Percentiles rank a stretch among this genome's conserved stretches.
Conservation (phyloP, 805 yeast species). For the Yarrowia divulgata region DNA sequence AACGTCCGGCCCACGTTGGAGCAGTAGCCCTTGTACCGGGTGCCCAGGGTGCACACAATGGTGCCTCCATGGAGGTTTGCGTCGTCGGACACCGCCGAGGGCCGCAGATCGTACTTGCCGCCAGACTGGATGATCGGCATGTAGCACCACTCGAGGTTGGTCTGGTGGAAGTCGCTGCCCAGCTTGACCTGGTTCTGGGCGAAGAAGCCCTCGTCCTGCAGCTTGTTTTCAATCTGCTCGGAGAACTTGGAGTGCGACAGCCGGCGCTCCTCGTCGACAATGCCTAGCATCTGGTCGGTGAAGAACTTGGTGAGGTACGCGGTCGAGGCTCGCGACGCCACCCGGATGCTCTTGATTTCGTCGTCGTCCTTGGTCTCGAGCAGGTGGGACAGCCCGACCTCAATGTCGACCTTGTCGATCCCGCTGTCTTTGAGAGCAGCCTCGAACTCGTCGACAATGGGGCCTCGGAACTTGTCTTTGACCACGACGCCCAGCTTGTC, state of each 20-base stretch:
- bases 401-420: slow-evolving; percentile 59
- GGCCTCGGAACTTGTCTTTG: slow-evolving; percentile 83
- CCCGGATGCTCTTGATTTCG: slow-evolving; percentile 68
- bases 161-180: slow-evolving; percentile 75
- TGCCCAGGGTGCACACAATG: slow-evolving; percentile 81
- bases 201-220: slow-evolving; percentile 79
- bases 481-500: slow-evolving; percentile 67
- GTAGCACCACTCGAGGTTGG: slow-evolving; percentile 89
- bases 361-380: slow-evolving; percentile 81
- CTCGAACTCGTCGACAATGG: slow-evolving; percentile 83
- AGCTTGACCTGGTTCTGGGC: slow-evolving; percentile 60
- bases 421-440: slow-evolving; percentile 50
- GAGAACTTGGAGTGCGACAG: slow-evolving; percentile 75
- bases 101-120: slow-evolving; percentile 80
- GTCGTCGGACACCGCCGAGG: slow-evolving; percentile 78
- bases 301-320: slow-evolving; percentile 77
- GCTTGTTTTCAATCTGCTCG: slow-evolving; percentile 78
- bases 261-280: slow-evolving; percentile 84
- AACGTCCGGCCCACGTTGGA: slow-evolving; percentile 88
- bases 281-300: slow-evolving; percentile 84
- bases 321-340: slow-evolving; percentile 78
- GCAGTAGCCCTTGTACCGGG: slow-evolving; percentile 87
- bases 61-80: slow-evolving; percentile 75
- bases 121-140: slow-evolving; percentile 92
- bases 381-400: slow-evolving; percentile 60